Conservation (phyloP, 164 flowering plant species). For the Magnolia changhungtana region DNA sequence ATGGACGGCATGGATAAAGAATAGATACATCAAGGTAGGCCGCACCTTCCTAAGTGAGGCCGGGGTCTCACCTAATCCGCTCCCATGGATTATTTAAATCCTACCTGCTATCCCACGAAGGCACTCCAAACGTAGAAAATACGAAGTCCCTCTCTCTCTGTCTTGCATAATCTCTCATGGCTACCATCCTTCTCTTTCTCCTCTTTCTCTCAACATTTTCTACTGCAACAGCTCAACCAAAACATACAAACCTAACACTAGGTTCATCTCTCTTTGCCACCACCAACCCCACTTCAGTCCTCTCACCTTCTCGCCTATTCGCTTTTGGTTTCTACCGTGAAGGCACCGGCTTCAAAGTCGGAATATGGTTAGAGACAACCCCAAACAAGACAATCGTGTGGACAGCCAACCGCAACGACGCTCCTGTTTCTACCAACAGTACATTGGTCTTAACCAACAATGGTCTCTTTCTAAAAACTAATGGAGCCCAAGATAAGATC, state of each 20-base stretch:
- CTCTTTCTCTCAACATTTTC: background rate
- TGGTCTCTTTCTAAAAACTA: constrained; percentile 11
- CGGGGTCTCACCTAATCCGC: too few species aligned
- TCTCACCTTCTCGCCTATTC: constrained; percentile 21
- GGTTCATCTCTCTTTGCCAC: constrained; percentile 18
- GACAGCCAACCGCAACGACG: constrained; percentile 21
- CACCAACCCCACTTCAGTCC: constrained; percentile 9
- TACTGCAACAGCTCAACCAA: constrained; percentile 9
- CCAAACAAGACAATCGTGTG: constrained; percentile 7
- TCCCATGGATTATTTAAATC: too few species aligned
- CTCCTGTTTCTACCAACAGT: constrained; percentile 3
- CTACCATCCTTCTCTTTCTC: background rate
- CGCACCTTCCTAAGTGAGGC: too few species aligned
- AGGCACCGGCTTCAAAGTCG: constrained; percentile 9
- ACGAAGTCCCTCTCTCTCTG: background rate
- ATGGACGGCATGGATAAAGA: too few species aligned
- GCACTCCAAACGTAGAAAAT: too few species aligned
- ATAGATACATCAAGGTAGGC: too few species aligned
- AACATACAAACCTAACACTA: constrained; percentile 4
- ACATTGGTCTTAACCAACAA: background rate
- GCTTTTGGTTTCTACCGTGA: constrained; percentile 28
- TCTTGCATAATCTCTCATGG: background rate
- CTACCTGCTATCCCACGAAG: too few species aligned
- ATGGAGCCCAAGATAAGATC: background rate
- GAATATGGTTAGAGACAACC: background rate